Base-by-base conservation (phyloP, 225 moss, liverwort and hornwort genomes). In the Antitrichia curtipendula region DNA sequence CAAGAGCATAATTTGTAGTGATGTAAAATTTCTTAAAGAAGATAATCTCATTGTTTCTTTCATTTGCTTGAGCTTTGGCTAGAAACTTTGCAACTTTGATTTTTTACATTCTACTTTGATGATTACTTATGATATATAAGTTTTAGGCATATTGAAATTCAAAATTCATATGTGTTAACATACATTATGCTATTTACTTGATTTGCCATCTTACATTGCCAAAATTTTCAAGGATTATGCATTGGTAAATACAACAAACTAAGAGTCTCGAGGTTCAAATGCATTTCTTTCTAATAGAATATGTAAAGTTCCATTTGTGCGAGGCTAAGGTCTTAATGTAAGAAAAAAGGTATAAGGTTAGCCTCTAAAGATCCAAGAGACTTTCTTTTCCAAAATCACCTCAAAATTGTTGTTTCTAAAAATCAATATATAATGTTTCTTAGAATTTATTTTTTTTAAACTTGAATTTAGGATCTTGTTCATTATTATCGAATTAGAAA, bases 221-320 rank as follows among this genome's bases (percentile, higher is more conserved):
- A 34, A 36, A 75, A 9, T 36, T 52, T 75, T 34, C 2, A 21
- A 52, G 6, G 6, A 0, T 75, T 50, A 9, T 34, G 8, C 4
- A 22, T 14, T 52, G 34, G 22, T 31, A 74, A 19, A 47, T 49
- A 49, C 20, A 31, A 47, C 8, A 74, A 74, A 45, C 6, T 47
- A 73, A 31, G 6, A 16, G 2, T 32, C 45, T 73, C 49, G 12
- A 28, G 10, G 49, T 28, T 28, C 10, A 74, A 72, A 20, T 36
- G 36, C 6, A 53, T 21, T 22, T n/a, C 2, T 43, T 28, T 45
- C 9, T 69, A 27, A 28, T 0, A 0, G 1, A 28, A 45, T 16
- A 71, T 28, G 2, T 43, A 71, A 45, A 43, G 16, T 43, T 71
- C 2, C 3, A 16, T 5, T 28, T 43, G 28, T 43, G 0, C 4